Percentiles rank a stretch among this genome's conserved stretches.
Conservation (phyloP, 1,139 yeast genomes). For the Blastobotrys proliferans region DNA sequence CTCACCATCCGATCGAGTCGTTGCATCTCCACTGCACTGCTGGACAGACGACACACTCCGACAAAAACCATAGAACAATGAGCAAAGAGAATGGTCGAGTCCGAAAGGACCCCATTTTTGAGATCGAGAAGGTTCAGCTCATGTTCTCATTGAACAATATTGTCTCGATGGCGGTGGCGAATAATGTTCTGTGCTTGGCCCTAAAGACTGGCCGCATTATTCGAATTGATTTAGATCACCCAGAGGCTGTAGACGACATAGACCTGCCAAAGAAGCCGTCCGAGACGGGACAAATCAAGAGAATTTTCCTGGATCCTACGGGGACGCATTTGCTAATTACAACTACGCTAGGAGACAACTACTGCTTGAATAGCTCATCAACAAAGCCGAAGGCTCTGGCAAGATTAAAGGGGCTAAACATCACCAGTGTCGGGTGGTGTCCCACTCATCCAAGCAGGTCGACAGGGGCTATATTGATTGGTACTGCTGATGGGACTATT, state of each 20-base stretch:
- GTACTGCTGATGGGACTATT: conserved; percentile 44
- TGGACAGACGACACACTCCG: no score
- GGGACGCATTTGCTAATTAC: conserved; percentile 50
- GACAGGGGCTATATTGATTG: conserved; percentile 49
- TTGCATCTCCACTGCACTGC: no score
- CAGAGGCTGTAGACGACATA: conserved; percentile 46
- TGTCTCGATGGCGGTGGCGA: conserved; percentile 42
- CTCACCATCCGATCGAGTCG: no score
- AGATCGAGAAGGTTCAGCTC: conserved; percentile 52
- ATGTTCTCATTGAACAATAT: conserved; percentile 48
- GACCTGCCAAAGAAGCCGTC: conserved; percentile 30
- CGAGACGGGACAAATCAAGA: conserved; percentile 34
- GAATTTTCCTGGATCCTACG: conserved; percentile 45
- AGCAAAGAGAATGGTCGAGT: not conserved
- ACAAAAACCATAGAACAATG: not conserved
- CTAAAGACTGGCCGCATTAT: conserved; percentile 44
- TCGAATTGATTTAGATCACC: conserved; percentile 51
- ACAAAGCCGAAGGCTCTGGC: conserved; percentile 38
- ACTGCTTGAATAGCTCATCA: conserved; percentile 40
- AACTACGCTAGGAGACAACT: conserved; percentile 44
- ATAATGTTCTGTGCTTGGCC: conserved; percentile 48
- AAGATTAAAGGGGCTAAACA: conserved; percentile 41
- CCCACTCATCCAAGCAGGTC: conserved; percentile 36
- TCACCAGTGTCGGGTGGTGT: conserved; percentile 45
- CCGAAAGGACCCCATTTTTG: conserved; percentile 18